Percentiles rank a stretch among this genome's conserved stretches.
Evolutionary conservation across 768 basidiomycete species (phyloP).

Genomic region (Clitopilus passeckerianus): DNA sequence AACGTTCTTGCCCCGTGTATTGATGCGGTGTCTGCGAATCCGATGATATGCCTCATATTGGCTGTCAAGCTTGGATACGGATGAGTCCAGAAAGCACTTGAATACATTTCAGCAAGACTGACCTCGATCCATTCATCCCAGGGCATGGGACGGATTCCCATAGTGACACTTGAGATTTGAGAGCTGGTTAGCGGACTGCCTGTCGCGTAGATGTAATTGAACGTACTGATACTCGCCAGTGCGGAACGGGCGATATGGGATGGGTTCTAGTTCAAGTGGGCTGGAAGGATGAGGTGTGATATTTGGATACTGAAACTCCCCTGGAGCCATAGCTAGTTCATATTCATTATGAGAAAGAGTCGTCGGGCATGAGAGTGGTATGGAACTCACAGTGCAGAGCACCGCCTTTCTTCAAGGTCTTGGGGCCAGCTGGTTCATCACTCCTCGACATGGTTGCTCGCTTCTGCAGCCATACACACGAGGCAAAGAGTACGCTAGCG

Average conservation of each 20-base stretch:
- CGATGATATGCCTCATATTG: slow-evolving; percentile 48
- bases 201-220: slow-evolving; percentile 1
- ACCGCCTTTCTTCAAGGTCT: too few species aligned
- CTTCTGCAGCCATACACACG: too few species aligned
- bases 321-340: slow-evolving; percentile 46
- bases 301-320: slow-evolving; percentile 45
- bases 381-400: too few species aligned
- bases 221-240: slow-evolving; percentile 62
- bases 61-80: slow-evolving; percentile 44
- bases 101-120: background rate
- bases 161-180: slow-evolving; percentile 11
- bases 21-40: slow-evolving; percentile 54
- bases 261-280: slow-evolving; percentile 42
- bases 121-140: slow-evolving; percentile 77
- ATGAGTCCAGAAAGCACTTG: background rate
- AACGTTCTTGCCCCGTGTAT: slow-evolving; percentile 41
- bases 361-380: too few species aligned
- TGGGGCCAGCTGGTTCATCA: too few species aligned
- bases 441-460: too few species aligned
- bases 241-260: slow-evolving; percentile 63
- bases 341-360: background rate
- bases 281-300: slow-evolving; percentile 35
- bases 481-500: too few species aligned
- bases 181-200: background rate
- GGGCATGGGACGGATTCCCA: slow-evolving; percentile 37